These are phyloP conservation scores for Dactylellina parvicollis DNA, from an alignment of 2,329 filamentous ascomycete species.

Conservation along the genomic window DNA sequence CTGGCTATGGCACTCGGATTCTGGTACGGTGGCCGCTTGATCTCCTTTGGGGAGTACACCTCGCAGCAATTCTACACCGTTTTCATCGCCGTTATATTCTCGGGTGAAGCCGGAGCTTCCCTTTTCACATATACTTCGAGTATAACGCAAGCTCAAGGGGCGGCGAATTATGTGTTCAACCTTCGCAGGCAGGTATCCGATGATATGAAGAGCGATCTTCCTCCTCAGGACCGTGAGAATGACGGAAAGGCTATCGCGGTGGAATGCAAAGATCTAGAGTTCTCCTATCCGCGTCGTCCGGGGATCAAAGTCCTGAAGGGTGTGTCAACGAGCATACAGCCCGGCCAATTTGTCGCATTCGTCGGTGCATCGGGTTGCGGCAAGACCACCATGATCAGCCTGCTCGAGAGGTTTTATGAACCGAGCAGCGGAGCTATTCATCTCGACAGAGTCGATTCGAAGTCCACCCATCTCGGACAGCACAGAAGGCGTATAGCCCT, in stretches of 20 bases:
- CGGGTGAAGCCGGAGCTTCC: slow-evolving; percentile 73
- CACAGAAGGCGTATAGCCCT: slow-evolving; percentile 75
- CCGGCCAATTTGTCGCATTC: slow-evolving; percentile 75
- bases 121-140: slow-evolving; percentile 21
- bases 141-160: slow-evolving; percentile 29
- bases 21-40: slow-evolving; percentile 73
- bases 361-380: slow-evolving; percentile 77
- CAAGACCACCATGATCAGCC: slow-evolving; percentile 75
- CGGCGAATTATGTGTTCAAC: slow-evolving; percentile 29
- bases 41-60: slow-evolving; percentile 61
- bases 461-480: slow-evolving; percentile 68
- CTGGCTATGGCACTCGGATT: slow-evolving; percentile 73
- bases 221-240: neutral
- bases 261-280: slow-evolving; percentile 54
- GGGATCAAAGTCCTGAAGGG: slow-evolving; percentile 64
- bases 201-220: slow-evolving; percentile 8
- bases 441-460: slow-evolving; percentile 71
- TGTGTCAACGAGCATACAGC: slow-evolving; percentile 62
- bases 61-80: slow-evolving; percentile 67
- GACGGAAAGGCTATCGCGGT: slow-evolving; percentile 2
- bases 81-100: slow-evolving; percentile 74
- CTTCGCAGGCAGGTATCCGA: neutral
- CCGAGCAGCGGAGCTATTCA: slow-evolving; percentile 72
- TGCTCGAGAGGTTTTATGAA: slow-evolving; percentile 75
- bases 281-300: slow-evolving; percentile 60